These are phyloP conservation scores for Kwoniella mangroviensis DNA, from an alignment of 768 basidiomycete species.

Conservation along the genomic window DNA sequence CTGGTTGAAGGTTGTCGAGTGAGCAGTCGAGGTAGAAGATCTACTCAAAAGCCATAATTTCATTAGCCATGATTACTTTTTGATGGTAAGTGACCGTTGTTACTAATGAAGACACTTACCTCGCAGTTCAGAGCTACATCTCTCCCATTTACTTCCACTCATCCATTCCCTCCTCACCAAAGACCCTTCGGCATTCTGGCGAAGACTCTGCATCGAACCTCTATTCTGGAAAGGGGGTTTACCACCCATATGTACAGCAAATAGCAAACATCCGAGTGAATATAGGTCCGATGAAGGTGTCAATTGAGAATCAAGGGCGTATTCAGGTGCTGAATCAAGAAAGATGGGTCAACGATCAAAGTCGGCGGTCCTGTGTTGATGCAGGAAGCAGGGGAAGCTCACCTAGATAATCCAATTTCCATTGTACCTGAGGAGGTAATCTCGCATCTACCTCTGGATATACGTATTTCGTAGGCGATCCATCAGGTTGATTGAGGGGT, in stretches of 20 bases:
- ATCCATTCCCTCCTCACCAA: conserved; percentile 51
- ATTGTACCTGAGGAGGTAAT: conserved; percentile 78
- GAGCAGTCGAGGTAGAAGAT: conserved; percentile 76
- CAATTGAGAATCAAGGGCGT: conserved; percentile 85
- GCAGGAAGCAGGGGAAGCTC: conserved; percentile 39
- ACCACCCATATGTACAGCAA: conserved; percentile 87
- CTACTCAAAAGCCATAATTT: conserved; percentile 59
- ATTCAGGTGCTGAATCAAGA: conserved; percentile 76
- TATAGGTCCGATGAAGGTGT: conserved; percentile 85
- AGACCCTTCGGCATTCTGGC: conserved; percentile 56
- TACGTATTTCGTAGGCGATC: conserved; percentile 79
- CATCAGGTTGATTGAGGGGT: conserved; percentile 70
- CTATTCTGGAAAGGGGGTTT: conserved; percentile 85
- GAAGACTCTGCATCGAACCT: conserved; percentile 55
- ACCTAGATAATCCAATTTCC: conserved; percentile 96
- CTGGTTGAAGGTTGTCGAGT: conserved; percentile 75
- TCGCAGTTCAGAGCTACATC: conserved; percentile 49
- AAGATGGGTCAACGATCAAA: not conserved
- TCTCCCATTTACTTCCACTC: conserved; percentile 49
- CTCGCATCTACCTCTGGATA: conserved; percentile 86
- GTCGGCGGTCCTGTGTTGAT: not conserved
- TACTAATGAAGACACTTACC: conserved; percentile 32
- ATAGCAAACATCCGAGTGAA: conserved; percentile 83
- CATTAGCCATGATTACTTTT: not conserved
- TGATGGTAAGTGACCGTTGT: too few relatives aligned